Base-by-base conservation (phyloP, 2,329 filamentous ascomycete genomes). In the Zymoseptoria ardabiliae region DNA sequence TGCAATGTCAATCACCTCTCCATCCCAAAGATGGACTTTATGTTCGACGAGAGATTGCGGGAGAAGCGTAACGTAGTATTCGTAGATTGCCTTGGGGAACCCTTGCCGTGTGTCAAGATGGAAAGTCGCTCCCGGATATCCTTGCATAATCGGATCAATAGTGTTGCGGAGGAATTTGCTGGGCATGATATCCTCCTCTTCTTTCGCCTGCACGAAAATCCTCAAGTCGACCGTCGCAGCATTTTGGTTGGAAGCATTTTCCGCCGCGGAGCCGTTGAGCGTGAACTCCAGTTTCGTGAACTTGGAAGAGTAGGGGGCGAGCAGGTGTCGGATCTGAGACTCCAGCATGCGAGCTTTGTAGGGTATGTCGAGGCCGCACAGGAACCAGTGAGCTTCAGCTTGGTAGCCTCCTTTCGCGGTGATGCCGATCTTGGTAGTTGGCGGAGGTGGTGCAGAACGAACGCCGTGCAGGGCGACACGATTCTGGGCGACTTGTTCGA, bases 401-500 rank as follows among this genome's bases (percentile, higher is more conserved):
- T 80, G 76, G 64, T 75, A 79, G 41, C 78, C 78, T 9, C 77
- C 77, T 20, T 69, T 69, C 0, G 76, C 78, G 1, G 77, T 78
- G 56, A 81, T 68, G 17, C 77, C 79, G 19, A 78, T 71, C 66
- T 82, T 82, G 10, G 79, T 82, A 0, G 79, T 82, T 7, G 78
- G 72, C 4, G 79, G 79, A 3, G 80, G 79, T 0, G 77, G 73
- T 2, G 71, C 70, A 8, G 73, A 75, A 54, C 73, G 72, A 20
- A 80, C 72, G 19, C 78, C 78, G 22, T 73, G 73, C 11, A 84
- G 58, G 2, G 77, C 75, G 1, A 84, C 79, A 6, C 80, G 75
- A 63, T 84, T 77, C 19, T 71, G 70, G 1, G 75, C 76, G 4
- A 80, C 59, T 56, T 85, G 77, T 53, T 81, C 77, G 61, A 86